Evolutionary conservation across 441 rosid species (phyloP).

Genomic region (Biscutella laevigata): DNA sequence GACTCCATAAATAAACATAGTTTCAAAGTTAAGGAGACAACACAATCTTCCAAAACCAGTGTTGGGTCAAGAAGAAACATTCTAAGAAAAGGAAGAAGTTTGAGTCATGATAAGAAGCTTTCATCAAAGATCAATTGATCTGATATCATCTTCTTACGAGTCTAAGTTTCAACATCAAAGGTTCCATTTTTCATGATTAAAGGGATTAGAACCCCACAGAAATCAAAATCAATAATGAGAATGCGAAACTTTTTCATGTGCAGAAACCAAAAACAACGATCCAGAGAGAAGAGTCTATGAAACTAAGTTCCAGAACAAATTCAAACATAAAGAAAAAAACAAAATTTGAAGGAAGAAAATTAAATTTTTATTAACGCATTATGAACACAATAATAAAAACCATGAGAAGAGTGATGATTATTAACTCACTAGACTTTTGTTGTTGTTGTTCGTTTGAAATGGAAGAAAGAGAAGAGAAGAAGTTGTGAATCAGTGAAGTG

Average conservation of each 20-base stretch:
- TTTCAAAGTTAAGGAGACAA: not conserved
- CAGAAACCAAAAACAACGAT: not conserved
- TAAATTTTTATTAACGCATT: not conserved
- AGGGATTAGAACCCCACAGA: not conserved
- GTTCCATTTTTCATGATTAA: not conserved
- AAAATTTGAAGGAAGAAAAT: not conserved
- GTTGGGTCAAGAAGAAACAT: conserved; percentile 9
- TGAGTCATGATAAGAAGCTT: not conserved
- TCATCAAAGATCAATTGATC: not conserved
- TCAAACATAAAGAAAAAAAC: too few species aligned
- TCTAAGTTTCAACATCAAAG: too few species aligned
- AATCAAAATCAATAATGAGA: conserved; percentile 1
- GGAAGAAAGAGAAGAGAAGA: not conserved
- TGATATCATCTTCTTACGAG: not conserved
- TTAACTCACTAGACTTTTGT: not conserved
- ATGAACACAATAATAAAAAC: not conserved
- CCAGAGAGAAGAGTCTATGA: not conserved
- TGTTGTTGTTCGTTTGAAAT: conserved; percentile 3
- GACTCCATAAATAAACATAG: not conserved
- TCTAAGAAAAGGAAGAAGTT: not conserved
- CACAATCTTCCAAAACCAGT: not conserved
- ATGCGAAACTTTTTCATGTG: not conserved
- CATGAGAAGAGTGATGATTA: not conserved
- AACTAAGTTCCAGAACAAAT: not conserved
- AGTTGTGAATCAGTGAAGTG: conserved; percentile 9